phyloP scores from a whole-genome alignment of 176 grass and related monocot genomes.

The Hyparrhenia diplandra region DNA sequence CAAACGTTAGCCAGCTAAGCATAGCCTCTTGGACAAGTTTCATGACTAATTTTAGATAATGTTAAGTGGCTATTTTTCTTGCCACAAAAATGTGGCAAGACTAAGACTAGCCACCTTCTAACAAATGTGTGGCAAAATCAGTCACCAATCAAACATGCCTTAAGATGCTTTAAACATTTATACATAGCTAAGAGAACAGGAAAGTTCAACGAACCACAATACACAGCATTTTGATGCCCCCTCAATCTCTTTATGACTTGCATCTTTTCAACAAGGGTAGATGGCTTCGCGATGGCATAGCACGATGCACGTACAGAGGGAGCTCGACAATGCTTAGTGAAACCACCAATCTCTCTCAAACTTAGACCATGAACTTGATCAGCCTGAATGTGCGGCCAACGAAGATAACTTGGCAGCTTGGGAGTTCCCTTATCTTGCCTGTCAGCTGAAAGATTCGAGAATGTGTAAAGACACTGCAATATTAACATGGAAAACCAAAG shows the following conservation, averaged over 20 bases:
- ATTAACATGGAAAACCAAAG: not conserved
- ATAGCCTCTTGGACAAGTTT: not conserved
- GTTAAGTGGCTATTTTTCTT: not conserved
- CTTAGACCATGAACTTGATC: slow-evolving; percentile 89
- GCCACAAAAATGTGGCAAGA: not conserved
- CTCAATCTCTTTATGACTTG: slow-evolving; percentile 91
- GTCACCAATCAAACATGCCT: not conserved
- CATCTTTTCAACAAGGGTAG: slow-evolving; percentile 97
- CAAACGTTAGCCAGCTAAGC: not conserved
- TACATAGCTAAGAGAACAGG: slow-evolving; percentile 21
- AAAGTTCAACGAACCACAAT: slow-evolving; percentile 79
- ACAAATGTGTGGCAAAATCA: not conserved
- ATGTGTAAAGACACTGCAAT: not conserved
- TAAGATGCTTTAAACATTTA: not conserved
- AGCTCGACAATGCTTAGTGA: slow-evolving; percentile 80
- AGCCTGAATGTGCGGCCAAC: slow-evolving; percentile 95
- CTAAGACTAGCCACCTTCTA: not conserved
- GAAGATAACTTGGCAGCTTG: slow-evolving; percentile 64
- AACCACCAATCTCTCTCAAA: slow-evolving; percentile 97
- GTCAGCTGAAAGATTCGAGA: slow-evolving; percentile 59
- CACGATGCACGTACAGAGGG: slow-evolving; percentile 89
- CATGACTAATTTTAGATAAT: not conserved
- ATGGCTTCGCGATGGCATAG: slow-evolving; percentile 95
- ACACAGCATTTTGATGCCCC: slow-evolving; percentile 94
- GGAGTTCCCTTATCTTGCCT: slow-evolving; percentile 50